Base-by-base conservation (phyloP, 345 rosid species). In the Capsella bursapastoris region DNA sequence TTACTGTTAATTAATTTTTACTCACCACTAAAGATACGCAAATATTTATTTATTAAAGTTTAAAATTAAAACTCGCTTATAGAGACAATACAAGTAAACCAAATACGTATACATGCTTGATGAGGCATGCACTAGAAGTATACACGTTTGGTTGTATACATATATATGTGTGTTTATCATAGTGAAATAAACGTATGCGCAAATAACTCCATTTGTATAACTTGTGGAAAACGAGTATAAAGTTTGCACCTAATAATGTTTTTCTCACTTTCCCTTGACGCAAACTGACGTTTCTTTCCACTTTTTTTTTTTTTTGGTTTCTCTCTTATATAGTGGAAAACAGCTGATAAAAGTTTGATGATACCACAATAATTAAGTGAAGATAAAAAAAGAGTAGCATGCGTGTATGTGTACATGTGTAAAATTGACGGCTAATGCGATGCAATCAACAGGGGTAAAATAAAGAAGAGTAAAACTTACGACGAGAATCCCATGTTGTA, bases 401-500 rank as follows among this genome's bases (percentile, higher is more conserved):
- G 52, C 70, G 63, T 52, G 47, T 15, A 18, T 48, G 50, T 28
- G 18, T 15, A 18, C 47, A 43, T 12, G 13, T 40, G 37, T 34
- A 34, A 7, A 59, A 9, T 45, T 7, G 38, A 32, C 10, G 40
- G 18, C 12, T 74, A 66, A 29, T 44, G 58, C 32, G 31, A 52
- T 44, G 67, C 50, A 55, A 70, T 22, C 25, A 22, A 22, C 25
- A 76, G 28, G 34, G 27, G 12, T 76, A 50, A 34, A 50, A 1
- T 22, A 22, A 29, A 60, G 48, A 38, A 35, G 65, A 62, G 71
- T 28, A 0, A 37, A 53, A 83, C 83, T 81, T 78, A 95, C 99
- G 82, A 89, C 97, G 50, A 92, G 90, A 35, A 95, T 86, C 0
- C 97, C 97, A 68, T 95, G 99, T 66, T 95, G 99, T 61, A 95